Conservation (phyloP, 2,329 filamentous ascomycete species). For the Cryphonectria radicalis region DNA sequence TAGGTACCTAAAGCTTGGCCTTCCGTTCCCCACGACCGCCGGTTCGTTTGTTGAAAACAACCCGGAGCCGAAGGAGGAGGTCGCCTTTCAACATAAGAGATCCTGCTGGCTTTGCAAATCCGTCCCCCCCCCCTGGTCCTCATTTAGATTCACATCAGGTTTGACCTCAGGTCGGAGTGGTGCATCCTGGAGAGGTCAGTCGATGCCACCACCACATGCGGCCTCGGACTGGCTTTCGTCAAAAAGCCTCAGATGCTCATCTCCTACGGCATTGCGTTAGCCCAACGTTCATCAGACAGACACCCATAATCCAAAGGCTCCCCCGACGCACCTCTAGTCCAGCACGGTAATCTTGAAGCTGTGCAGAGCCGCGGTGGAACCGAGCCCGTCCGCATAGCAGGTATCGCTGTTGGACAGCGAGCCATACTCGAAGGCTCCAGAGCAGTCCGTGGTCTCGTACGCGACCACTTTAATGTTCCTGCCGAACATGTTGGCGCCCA, state of each 20-base stretch:
- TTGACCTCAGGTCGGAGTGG: not conserved
- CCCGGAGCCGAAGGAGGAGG: not conserved
- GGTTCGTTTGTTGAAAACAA: not conserved
- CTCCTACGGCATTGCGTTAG: not conserved
- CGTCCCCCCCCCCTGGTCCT: not conserved
- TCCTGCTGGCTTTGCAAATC: not conserved
- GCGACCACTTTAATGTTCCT: not conserved
- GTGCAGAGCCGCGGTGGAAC: not conserved
- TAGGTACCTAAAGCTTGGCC: not conserved
- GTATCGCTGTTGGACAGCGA: not conserved
- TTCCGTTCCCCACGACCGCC: not conserved
- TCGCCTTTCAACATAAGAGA: not conserved
- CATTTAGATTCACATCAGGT: not conserved
- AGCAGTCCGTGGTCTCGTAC: not conserved
- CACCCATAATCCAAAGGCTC: not conserved
- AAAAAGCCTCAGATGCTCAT: not conserved
- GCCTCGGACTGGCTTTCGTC: not conserved
- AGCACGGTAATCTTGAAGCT: not conserved
- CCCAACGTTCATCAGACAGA: not conserved
- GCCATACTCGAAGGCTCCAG: not conserved
- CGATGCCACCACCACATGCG: not conserved
- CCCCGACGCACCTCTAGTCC: not conserved
- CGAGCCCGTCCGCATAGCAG: not conserved
- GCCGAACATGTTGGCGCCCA: slow-evolving; percentile 2
- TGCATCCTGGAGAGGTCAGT: no score